Conservation (phyloP, 2,329 filamentous ascomycete species). For the Triangularia verruculosa region DNA sequence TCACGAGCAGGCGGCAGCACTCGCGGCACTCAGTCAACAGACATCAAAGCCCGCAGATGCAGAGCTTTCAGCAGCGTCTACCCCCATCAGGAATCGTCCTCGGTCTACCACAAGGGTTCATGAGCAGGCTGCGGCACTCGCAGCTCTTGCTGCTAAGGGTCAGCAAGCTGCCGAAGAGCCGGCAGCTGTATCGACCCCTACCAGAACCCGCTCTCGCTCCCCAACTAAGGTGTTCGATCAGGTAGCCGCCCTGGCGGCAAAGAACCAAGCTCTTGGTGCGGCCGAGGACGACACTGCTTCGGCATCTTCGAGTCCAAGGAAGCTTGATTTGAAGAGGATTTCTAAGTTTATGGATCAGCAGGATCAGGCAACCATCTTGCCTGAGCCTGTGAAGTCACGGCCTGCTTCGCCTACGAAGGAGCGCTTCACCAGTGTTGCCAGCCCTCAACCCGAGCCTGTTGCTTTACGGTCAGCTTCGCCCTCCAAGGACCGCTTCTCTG, state of each 20-base stretch:
- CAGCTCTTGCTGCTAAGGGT: slow-evolving; percentile 1
- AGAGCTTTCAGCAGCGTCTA: slow-evolving; percentile 5
- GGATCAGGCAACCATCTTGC: slow-evolving; percentile 24
- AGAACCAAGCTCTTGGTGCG: slow-evolving; percentile 23
- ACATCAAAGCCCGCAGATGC: slow-evolving; percentile 24
- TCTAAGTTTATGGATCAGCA: slow-evolving; percentile 55
- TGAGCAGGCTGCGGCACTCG: not conserved
- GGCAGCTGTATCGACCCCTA: not conserved
- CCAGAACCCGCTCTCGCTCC: slow-evolving; percentile 2
- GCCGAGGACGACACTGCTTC: slow-evolving; percentile 36
- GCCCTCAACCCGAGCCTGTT: slow-evolving; percentile 21
- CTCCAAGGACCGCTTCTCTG: slow-evolving; percentile 32
- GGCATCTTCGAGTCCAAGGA: slow-evolving; percentile 53
- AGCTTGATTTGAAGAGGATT: slow-evolving; percentile 57
- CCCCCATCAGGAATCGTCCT: not conserved
- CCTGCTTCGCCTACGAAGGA: slow-evolving; percentile 37
- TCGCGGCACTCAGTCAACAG: slow-evolving; percentile 28
- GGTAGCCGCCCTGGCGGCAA: slow-evolving; percentile 31
- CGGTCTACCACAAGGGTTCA: slow-evolving; percentile 5
- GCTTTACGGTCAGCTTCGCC: slow-evolving; percentile 31
- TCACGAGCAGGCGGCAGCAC: slow-evolving; percentile 34
- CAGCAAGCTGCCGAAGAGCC: not conserved
- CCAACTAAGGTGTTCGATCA: slow-evolving; percentile 32
- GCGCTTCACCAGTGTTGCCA: slow-evolving; percentile 4
- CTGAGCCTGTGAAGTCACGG: slow-evolving; percentile 30